Percentiles rank a stretch among this genome's conserved stretches.
phyloP scores from a whole-genome alignment of 2,329 filamentous ascomycete genomes.

The Trichothecium sympodiale region DNA sequence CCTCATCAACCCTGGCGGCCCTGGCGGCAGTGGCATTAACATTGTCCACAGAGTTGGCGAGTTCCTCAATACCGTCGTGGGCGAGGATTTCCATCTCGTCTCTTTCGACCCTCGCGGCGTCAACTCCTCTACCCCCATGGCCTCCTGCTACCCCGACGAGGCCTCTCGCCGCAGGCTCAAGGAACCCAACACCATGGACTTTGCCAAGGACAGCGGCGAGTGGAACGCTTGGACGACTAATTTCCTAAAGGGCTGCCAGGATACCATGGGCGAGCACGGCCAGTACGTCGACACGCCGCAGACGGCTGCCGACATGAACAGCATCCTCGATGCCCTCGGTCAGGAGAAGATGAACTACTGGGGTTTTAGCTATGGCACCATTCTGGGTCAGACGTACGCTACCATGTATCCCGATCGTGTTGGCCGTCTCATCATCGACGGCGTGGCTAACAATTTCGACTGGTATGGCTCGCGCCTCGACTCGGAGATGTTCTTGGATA shows the following conservation, averaged over 20 bases:
- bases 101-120: slow-evolving; percentile 37
- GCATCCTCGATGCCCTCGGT: slow-evolving; percentile 54
- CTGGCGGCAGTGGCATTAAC: slow-evolving; percentile 29
- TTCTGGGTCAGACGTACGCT: slow-evolving; percentile 29
- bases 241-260: slow-evolving; percentile 9
- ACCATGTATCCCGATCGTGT: slow-evolving; percentile 23
- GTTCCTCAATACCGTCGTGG: slow-evolving; percentile 21
- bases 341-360: slow-evolving; percentile 33
- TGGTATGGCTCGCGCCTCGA: slow-evolving; percentile 18
- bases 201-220: slow-evolving; percentile 22
- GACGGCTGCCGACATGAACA: slow-evolving; percentile 41
- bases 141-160: slow-evolving; percentile 26
- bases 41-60: slow-evolving; percentile 24
- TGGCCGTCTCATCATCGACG: slow-evolving; percentile 23
- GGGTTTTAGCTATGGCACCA: slow-evolving; percentile 31
- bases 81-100: slow-evolving; percentile 33
- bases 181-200: slow-evolving; percentile 6
- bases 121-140: slow-evolving; percentile 16
- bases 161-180: slow-evolving; percentile 14
- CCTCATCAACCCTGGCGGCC: slow-evolving; percentile 36
- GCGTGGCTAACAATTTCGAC: slow-evolving; percentile 19
- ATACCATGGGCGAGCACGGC: slow-evolving; percentile 32
- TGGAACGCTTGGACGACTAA: slow-evolving; percentile 26
- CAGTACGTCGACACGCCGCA: slow-evolving; percentile 37
- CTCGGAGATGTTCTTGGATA: slow-evolving; percentile 16